phyloP scores from a whole-genome alignment of 345 rosid species.

The Eucalyptus lansdowneana region DNA sequence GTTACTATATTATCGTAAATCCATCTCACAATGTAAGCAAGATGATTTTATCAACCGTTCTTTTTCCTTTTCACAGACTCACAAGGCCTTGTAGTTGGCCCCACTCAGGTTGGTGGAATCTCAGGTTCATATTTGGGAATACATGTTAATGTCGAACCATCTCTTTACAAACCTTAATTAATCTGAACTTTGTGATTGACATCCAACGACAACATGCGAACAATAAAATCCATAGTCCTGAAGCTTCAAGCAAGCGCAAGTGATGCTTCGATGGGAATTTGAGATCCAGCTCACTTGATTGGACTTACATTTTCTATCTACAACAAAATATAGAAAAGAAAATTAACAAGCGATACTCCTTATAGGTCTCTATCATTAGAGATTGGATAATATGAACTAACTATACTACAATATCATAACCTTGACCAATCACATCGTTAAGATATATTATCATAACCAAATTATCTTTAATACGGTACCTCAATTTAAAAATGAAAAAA shows the following conservation, averaged over 20 bases:
- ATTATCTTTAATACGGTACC: not conserved
- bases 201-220: fast-evolving
- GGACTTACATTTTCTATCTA: too few relatives aligned
- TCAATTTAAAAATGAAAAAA: fast-evolving
- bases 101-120: fast-evolving
- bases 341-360: too few relatives aligned
- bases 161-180: not conserved
- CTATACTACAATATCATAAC: too few relatives aligned
- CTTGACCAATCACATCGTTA: fast-evolving
- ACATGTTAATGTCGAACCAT: not conserved
- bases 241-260: fast-evolving
- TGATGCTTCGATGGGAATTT: not conserved
- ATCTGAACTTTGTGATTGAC: not conserved
- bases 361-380: fast-evolving
- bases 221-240: fast-evolving
- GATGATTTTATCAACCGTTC: too few relatives aligned
- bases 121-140: too few relatives aligned
- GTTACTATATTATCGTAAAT: too few relatives aligned
- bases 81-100: too few relatives aligned
- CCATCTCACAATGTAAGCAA: fast-evolving
- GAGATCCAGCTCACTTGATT: not conserved
- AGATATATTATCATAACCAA: too few relatives aligned
- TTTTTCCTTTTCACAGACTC: too few relatives aligned
- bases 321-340: too few relatives aligned
- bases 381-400: too few relatives aligned